Percentiles rank a stretch among this genome's conserved stretches.
phyloP scores from a whole-genome alignment of 2,329 filamentous ascomycete species.

The Phaeosphaeria sp. region DNA sequence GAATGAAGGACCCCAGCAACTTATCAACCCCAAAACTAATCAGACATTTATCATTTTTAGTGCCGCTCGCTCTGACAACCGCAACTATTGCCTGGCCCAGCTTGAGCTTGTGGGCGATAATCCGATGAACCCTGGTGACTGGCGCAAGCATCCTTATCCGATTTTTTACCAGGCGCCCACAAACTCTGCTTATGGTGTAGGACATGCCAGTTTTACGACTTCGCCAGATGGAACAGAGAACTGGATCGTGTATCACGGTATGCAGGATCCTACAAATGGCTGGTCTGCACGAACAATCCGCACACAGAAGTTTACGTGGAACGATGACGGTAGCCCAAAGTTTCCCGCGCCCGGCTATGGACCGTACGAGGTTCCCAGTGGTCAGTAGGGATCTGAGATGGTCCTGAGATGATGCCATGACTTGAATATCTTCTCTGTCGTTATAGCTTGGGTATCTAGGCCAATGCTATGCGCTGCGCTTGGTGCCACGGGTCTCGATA shows the following conservation, averaged over 20 bases:
- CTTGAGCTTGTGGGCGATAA: constrained; percentile 58
- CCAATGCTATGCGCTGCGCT: neutral
- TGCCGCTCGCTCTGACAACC: constrained; percentile 58
- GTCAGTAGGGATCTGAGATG: neutral
- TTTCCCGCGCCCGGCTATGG: constrained; percentile 59
- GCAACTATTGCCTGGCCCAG: constrained; percentile 61
- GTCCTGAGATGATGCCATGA: neutral
- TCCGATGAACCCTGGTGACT: constrained; percentile 57
- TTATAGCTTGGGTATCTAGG: neutral
- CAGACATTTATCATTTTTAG: constrained; percentile 59
- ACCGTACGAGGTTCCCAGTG: constrained; percentile 48
- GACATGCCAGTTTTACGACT: constrained; percentile 59
- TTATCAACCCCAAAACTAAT: constrained; percentile 55
- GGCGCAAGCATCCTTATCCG: constrained; percentile 54
- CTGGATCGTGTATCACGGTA: constrained; percentile 63
- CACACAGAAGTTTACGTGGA: constrained; percentile 58
- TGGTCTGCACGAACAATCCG: constrained; percentile 58
- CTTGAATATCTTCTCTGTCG: neutral
- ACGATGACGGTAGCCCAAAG: constrained; percentile 54
- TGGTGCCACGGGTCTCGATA: neutral
- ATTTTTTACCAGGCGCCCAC: constrained; percentile 59
- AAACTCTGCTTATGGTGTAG: constrained; percentile 56
- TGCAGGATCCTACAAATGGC: constrained; percentile 55
- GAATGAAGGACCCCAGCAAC: constrained; percentile 60
- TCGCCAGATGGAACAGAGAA: constrained; percentile 56